phyloP scores from a whole-genome alignment of 2,329 filamentous ascomycete species.

The Pseudogymnoascus sp. region DNA sequence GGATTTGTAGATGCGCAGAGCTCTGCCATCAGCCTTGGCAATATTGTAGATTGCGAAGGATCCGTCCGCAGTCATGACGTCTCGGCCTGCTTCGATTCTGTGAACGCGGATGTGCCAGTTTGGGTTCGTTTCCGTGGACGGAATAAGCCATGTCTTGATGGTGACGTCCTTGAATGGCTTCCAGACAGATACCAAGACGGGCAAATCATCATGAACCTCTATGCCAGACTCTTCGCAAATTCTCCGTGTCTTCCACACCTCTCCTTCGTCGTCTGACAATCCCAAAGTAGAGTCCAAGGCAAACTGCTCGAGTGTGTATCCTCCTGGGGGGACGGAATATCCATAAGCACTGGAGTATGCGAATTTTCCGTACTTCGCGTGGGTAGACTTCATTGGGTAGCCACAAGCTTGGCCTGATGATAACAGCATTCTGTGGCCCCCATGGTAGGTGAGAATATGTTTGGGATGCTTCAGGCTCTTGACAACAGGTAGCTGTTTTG shows the following conservation, averaged over 20 bases:
- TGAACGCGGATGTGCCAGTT: constrained; percentile 67
- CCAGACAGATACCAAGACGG: constrained; percentile 64
- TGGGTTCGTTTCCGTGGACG: constrained; percentile 48
- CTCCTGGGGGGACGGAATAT: constrained; percentile 70
- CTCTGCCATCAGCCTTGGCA: constrained; percentile 40
- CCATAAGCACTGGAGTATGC: constrained; percentile 70
- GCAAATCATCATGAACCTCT: constrained; percentile 44
- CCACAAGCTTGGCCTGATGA: constrained; percentile 74
- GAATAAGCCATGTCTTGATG: constrained; percentile 58
- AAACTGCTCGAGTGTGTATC: constrained; percentile 69
- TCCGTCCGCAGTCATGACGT: constrained; percentile 66
- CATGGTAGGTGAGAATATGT: constrained; percentile 64
- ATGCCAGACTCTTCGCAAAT: constrained; percentile 58
- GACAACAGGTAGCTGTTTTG: constrained; percentile 47
- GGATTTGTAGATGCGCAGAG: constrained; percentile 41
- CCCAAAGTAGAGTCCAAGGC: constrained; percentile 69
- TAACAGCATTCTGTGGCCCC: constrained; percentile 69
- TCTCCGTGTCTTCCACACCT: constrained; percentile 71
- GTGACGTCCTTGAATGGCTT: constrained; percentile 62
- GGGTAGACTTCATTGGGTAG: constrained; percentile 73
- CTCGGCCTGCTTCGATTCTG: constrained; percentile 50
- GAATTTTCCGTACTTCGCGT: constrained; percentile 75
- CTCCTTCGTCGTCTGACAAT: constrained; percentile 68
- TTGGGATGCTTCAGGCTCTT: constrained; percentile 60
- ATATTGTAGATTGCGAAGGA: constrained; percentile 62